Evolutionary conservation across 805 yeast genomes (phyloP).

Genomic region (Pichia sporocuriosa): DNA sequence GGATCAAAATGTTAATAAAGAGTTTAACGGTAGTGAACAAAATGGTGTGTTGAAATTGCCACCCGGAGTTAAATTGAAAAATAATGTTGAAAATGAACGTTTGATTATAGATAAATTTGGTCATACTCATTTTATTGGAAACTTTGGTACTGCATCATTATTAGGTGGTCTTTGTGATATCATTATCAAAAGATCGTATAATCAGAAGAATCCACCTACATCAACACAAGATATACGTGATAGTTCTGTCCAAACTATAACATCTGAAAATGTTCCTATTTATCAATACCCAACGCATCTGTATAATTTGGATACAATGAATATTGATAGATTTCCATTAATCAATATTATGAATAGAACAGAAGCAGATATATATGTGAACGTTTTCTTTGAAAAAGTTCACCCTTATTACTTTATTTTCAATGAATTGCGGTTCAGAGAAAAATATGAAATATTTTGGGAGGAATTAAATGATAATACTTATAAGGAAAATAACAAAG

Average conservation of each 20-base stretch:
- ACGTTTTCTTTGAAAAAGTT: constrained; percentile 35
- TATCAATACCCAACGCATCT: constrained; percentile 31
- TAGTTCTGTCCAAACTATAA: constrained; percentile 29
- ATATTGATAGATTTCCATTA: constrained; percentile 34
- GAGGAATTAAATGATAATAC: constrained; percentile 23
- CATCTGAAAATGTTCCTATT: constrained; percentile 30
- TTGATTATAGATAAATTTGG: constrained; percentile 39
- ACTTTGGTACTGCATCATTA: constrained; percentile 39
- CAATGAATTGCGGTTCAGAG: constrained; percentile 29
- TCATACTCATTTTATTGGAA: constrained; percentile 42
- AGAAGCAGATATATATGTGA: constrained; percentile 33
- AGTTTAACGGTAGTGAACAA: too few species aligned
- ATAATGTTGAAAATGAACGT: constrained; percentile 27
- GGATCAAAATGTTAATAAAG: too few species aligned
- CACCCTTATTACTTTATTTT: constrained; percentile 41
- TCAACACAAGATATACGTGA: constrained; percentile 29
- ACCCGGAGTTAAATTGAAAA: constrained; percentile 17
- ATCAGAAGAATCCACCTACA: constrained; percentile 29
- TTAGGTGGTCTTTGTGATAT: constrained; percentile 38
- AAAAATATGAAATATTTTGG: constrained; percentile 36
- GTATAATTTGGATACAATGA: constrained; percentile 26
- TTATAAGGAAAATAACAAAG: constrained; percentile 6
- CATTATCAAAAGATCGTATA: constrained; percentile 33
- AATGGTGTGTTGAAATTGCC: constrained; percentile 15
- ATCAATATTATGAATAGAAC: constrained; percentile 28